Conservation (phyloP, 106 monocot genomes). For the Phalaenopsis equestris region DNA sequence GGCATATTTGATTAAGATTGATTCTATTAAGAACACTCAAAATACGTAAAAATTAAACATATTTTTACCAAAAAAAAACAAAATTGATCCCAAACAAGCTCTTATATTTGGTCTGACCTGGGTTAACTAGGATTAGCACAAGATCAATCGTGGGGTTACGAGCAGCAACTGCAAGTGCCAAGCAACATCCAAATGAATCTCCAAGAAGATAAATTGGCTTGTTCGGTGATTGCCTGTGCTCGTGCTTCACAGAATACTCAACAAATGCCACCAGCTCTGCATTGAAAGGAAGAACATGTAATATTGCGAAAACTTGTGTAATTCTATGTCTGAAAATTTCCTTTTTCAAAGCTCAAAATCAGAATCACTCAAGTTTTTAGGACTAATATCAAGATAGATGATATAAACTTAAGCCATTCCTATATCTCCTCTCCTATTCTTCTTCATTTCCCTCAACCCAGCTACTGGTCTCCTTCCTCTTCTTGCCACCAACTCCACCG, state of each 20-base stretch:
- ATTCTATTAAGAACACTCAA: too few species aligned
- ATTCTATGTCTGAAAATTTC: background rate
- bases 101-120: slow-evolving; percentile 41
- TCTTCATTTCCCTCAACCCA: background rate
- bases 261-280: slow-evolving; percentile 62
- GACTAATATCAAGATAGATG: background rate
- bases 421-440: too few species aligned
- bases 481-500: background rate
- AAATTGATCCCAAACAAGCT: too few species aligned
- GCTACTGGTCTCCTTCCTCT: background rate
- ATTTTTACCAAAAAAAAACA: too few species aligned
- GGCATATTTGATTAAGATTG: too few species aligned
- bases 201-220: slow-evolving; percentile 84
- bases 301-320: background rate
- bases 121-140: slow-evolving; percentile 73
- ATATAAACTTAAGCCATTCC: background rate
- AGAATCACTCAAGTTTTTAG: background rate
- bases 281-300: background rate
- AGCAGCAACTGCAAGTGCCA: slow-evolving; percentile 81
- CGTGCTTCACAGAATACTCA: slow-evolving; percentile 49
- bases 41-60: too few species aligned
- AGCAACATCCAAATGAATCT: slow-evolving; percentile 89
- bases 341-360: background rate
- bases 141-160: slow-evolving; percentile 78
- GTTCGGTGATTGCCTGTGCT: slow-evolving; percentile 42